Evolutionary conservation across 768 basidiomycete species (phyloP).

Genomic region (Russula griseocarnosa): DNA sequence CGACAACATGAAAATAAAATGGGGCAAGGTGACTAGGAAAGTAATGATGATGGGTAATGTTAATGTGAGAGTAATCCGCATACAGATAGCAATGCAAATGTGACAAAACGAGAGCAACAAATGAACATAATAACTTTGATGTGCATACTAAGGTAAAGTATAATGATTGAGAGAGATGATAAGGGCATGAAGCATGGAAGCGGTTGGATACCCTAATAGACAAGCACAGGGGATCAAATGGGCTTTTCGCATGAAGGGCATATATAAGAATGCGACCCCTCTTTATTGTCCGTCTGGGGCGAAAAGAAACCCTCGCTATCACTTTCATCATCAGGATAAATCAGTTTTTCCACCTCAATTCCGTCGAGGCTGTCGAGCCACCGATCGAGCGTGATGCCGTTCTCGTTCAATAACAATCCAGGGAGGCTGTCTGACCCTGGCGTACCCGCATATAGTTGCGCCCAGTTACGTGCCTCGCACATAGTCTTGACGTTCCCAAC

Average conservation of each 20-base stretch:
- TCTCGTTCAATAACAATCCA: background rate
- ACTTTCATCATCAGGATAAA: constrained; percentile 20
- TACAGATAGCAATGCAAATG: background rate
- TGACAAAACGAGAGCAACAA: background rate
- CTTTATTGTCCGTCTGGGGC: background rate
- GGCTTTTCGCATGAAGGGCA: constrained; percentile 12
- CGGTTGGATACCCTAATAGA: background rate
- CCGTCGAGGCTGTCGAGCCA: constrained; percentile 21
- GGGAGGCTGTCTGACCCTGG: background rate
- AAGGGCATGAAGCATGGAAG: too few relatives aligned
- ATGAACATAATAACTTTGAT: background rate
- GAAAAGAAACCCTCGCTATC: background rate
- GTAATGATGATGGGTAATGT: too few relatives aligned
- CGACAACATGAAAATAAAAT: background rate
- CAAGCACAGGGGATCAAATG: background rate
- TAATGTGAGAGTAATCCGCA: background rate
- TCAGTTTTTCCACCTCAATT: constrained; percentile 18
- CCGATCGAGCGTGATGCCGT: constrained; percentile 9
- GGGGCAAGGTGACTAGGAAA: background rate
- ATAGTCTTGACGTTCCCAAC: constrained; percentile 12
- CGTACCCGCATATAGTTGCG: background rate
- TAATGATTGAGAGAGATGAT: background rate
- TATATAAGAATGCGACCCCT: background rate
- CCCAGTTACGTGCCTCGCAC: constrained; percentile 21
- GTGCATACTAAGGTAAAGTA: background rate